Base-by-base conservation (phyloP, 2,329 filamentous ascomycete species). In the Ampelomyces quisqualis region DNA sequence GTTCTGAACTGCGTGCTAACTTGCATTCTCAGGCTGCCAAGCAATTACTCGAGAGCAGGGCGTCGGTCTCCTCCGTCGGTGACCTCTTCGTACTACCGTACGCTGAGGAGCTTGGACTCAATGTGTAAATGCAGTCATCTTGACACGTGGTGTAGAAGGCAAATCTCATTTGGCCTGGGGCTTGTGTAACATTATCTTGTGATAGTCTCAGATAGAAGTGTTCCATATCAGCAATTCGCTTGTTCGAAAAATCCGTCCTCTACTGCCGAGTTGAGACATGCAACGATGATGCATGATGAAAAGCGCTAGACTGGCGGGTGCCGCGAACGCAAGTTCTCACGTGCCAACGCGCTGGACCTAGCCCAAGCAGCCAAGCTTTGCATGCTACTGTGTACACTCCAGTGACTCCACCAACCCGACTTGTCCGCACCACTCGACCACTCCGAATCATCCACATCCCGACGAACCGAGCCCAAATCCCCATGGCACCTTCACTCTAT, bases 31-130 rank as follows among this genome's bases (percentile, higher is more conserved):
- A 97, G 90, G 82, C 86, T 65, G 90, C 90, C 65, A 94, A 95
- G 79, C 77, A 84, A 66, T 79, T 96, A 58, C 77, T 97, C 53
- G 86, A 90, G 56, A 83, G 82, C 72, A 97, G 90, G 80, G 90
- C 91, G 36, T 85, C 88, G 38, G 87, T 96, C 51, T 86, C 89
- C 49, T 79, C 88, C 44, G 90, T 97, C 50, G 93, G 93, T 70
- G 93, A 98, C 70, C 80, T 98, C 60, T 86, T 88, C 72, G 80
- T 85, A 62, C 82, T 98, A 67, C 93, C 93, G 43, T 98, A 85
- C 68, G 93, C 90, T 55, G 88, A 90, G 74, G 93, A 98, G 68
- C 78, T 98, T 70, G 94, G 91, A 60, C 81, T 98, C 68, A 88
- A 85, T 70, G 89, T 95, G 80, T 98, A 94, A 81, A 81, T 73